A percentile compares a stretch with the other conserved stretches of the same genome.
These are phyloP conservation scores for Emmonsiellopsis sp. DNA, from an alignment of 2,329 filamentous ascomycete species.

Conservation along the genomic window DNA sequence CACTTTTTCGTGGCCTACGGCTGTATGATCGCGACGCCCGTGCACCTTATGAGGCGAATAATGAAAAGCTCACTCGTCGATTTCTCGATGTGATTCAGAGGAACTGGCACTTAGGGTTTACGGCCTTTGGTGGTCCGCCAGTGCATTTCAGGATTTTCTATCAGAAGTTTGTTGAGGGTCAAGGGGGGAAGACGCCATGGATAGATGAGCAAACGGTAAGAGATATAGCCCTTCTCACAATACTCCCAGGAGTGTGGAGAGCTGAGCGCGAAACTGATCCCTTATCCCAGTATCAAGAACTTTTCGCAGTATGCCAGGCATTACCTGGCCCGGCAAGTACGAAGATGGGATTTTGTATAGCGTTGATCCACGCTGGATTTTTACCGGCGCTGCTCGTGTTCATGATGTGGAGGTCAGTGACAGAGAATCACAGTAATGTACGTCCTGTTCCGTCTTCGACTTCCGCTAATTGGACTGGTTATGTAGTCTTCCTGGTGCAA, in stretches of 20 bases:
- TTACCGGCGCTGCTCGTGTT: constrained; percentile 50
- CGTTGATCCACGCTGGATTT: constrained; percentile 53
- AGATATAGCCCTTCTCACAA: neutral
- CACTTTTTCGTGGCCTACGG: constrained; percentile 7
- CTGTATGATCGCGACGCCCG: neutral
- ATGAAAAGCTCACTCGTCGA: constrained; percentile 20
- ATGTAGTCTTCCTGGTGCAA: constrained; percentile 53
- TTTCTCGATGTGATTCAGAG: constrained; percentile 26
- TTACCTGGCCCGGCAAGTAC: constrained; percentile 59
- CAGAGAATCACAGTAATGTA: neutral
- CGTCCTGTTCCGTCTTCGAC: neutral
- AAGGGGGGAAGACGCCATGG: constrained; percentile 44
- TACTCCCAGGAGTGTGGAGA: neutral
- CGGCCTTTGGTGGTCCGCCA: constrained; percentile 56
- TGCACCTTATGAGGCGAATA: constrained; percentile 13
- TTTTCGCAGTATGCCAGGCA: constrained; percentile 60
- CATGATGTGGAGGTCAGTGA: constrained; percentile 50
- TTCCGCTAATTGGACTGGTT: neutral
- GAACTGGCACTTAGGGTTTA: constrained; percentile 55
- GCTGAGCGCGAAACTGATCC: neutral
- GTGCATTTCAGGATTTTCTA: constrained; percentile 63
- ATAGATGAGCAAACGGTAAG: constrained; percentile 58
- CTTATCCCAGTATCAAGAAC: constrained; percentile 53
- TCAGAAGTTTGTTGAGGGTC: constrained; percentile 48
- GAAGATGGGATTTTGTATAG: constrained; percentile 62